These are phyloP conservation scores for Pythium sp. DNA, from an alignment of 352 stramenopile genomes.

Conservation along the genomic window DNA sequence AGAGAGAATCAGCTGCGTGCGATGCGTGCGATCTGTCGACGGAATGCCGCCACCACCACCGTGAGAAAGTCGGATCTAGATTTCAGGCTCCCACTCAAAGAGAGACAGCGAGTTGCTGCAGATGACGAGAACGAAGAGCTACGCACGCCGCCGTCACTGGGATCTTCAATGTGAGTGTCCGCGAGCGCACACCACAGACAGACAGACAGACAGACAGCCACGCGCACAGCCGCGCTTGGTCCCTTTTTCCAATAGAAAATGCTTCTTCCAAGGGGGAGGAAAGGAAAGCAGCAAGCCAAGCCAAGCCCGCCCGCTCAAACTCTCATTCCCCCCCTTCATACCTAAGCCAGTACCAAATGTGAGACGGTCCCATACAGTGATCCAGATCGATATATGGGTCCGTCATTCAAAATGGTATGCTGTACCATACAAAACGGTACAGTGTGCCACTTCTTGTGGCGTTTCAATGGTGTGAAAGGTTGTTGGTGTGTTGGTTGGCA, in stretches of 20 bases:
- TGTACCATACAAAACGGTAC: not conserved
- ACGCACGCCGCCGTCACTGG: not conserved
- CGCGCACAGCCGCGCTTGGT: not conserved
- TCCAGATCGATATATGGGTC: not conserved
- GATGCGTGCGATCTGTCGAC: slow-evolving; percentile 6
- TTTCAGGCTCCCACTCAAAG: not conserved
- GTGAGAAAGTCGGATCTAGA: not conserved
- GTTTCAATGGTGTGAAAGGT: slow-evolving; percentile 19
- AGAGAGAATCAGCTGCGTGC: not conserved
- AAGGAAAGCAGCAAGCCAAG: not conserved
- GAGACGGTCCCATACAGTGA: not conserved
- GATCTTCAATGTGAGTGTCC: not conserved
- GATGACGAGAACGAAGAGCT: not conserved
- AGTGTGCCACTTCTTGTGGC: not conserved
- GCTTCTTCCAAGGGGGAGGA: not conserved
- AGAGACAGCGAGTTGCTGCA: too few species aligned
- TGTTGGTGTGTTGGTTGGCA: slow-evolving; percentile 20
- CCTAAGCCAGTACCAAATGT: not conserved
- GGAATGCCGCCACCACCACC: not conserved
- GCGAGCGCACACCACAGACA: not conserved
- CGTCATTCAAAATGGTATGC: not conserved
- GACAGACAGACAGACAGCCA: too few species aligned
- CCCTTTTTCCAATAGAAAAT: not conserved
- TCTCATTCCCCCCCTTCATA: not conserved
- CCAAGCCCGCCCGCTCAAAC: not conserved